These are phyloP conservation scores for Phytophthora parvispora DNA, from an alignment of 352 stramenopile genomes.

Conservation along the genomic window DNA sequence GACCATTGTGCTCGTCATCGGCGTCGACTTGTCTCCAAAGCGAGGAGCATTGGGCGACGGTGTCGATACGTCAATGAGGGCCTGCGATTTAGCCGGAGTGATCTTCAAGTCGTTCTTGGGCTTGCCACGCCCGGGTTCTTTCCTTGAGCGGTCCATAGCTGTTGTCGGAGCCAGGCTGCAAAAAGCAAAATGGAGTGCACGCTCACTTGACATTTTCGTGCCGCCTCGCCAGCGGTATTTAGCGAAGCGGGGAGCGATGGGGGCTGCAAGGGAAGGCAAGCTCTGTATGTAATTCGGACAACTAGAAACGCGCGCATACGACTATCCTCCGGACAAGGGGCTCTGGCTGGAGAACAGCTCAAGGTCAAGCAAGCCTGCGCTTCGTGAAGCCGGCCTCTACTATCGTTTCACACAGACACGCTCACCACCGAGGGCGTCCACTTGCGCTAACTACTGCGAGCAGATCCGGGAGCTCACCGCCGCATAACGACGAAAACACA, in stretches of 20 bases:
- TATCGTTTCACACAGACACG: constrained; percentile 21
- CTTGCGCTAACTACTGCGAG: constrained; percentile 5
- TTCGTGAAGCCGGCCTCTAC: constrained; percentile 18
- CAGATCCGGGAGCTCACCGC: not conserved
- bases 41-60: constrained; percentile 42
- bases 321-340: constrained; percentile 29
- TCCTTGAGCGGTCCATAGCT: constrained; percentile 51
- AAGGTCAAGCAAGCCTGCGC: constrained; percentile 2
- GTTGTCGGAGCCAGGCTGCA: constrained; percentile 2
- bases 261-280: constrained; percentile 17
- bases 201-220: constrained; percentile 8
- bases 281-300: constrained; percentile 41
- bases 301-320: constrained; percentile 39
- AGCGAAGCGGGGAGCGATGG: constrained; percentile 15
- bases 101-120: constrained; percentile 47
- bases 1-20: constrained; percentile 32
- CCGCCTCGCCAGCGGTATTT: constrained; percentile 17
- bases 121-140: constrained; percentile 29
- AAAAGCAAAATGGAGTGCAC: constrained; percentile 30
- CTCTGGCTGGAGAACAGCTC: constrained; percentile 8
- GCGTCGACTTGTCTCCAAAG: constrained; percentile 24
- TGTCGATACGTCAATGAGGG: constrained; percentile 74
- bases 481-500: constrained; percentile 7
- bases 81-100: constrained; percentile 64
- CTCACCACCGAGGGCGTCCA: not conserved